These are phyloP conservation scores for Pachysandra terminalis DNA, from an alignment of 164 flowering plant genomes.

Conservation along the genomic window DNA sequence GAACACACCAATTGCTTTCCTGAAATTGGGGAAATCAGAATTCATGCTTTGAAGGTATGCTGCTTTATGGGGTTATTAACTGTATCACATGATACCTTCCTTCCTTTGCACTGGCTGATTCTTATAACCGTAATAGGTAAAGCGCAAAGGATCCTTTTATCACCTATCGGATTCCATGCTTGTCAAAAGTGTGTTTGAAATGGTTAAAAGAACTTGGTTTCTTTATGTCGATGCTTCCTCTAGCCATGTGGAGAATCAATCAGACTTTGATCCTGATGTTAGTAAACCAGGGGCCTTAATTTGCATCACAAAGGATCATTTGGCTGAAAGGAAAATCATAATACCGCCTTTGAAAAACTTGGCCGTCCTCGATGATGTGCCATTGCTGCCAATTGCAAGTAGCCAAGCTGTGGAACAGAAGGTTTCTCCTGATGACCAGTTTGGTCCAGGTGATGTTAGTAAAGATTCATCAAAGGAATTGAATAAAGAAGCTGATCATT, in stretches of 20 bases:
- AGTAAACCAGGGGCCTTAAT: slow-evolving; percentile 9
- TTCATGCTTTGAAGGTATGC: slow-evolving; percentile 62
- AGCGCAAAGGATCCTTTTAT: slow-evolving; percentile 45
- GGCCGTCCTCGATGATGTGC: slow-evolving; percentile 10
- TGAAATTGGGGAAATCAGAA: slow-evolving; percentile 40
- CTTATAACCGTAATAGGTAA: too few relatives aligned
- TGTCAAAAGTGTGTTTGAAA: slow-evolving; percentile 49
- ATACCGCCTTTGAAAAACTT: slow-evolving; percentile 9
- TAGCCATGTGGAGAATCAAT: slow-evolving; percentile 1
- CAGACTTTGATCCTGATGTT: slow-evolving; percentile 10
- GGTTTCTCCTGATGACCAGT: background rate
- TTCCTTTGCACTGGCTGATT: background rate
- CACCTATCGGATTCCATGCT: slow-evolving; percentile 63
- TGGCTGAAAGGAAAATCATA: slow-evolving; percentile 14
- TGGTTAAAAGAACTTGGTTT: slow-evolving; percentile 43
- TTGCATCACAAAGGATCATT: slow-evolving; percentile 10
- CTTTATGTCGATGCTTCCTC: slow-evolving; percentile 43
- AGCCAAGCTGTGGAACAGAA: slow-evolving; percentile 7
- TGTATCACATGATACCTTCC: background rate
- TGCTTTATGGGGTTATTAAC: background rate
- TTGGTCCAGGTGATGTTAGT: slow-evolving; percentile 12
- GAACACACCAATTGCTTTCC: slow-evolving; percentile 69
- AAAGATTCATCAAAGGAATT: slow-evolving; percentile 7
- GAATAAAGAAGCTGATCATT: slow-evolving; percentile 6
- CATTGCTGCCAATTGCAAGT: slow-evolving; percentile 9